Conservation (phyloP, 2,329 filamentous ascomycete genomes). For the Leptosphaerulina australis region DNA sequence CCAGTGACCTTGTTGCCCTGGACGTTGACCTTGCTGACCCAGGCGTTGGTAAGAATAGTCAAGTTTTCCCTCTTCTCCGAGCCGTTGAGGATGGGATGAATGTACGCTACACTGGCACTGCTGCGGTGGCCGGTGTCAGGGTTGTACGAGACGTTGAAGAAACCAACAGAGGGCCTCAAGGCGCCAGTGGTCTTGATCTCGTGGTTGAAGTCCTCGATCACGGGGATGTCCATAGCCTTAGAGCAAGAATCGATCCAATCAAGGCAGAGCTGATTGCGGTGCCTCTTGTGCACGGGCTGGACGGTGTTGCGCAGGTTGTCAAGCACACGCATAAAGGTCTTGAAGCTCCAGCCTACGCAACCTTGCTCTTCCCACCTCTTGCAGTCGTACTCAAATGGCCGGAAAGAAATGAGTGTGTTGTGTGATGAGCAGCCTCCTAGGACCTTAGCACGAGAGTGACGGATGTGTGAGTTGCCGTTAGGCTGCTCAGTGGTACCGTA, state of each 20-base stretch:
- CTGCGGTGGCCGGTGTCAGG: constrained; percentile 83
- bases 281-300: constrained; percentile 82
- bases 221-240: constrained; percentile 76
- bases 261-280: constrained; percentile 88
- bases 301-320: constrained; percentile 89
- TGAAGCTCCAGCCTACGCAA: constrained; percentile 84
- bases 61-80: constrained; percentile 83
- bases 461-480: constrained; percentile 88
- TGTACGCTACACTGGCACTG: constrained; percentile 88
- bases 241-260: constrained; percentile 88
- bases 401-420: constrained; percentile 93
- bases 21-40: constrained; percentile 83
- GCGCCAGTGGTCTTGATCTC: constrained; percentile 76
- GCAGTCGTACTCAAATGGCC: constrained; percentile 87
- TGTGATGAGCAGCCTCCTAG: constrained; percentile 91
- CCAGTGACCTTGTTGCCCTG: constrained; percentile 72
- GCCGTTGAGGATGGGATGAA: constrained; percentile 85
- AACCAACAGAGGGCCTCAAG: constrained; percentile 78
- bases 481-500: constrained; percentile 90
- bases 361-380: constrained; percentile 82
- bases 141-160: constrained; percentile 91
- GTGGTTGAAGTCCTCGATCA: constrained; percentile 85
- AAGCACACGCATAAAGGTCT: constrained; percentile 79
- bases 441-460: constrained; percentile 90
- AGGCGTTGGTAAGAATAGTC: constrained; percentile 84